These are phyloP conservation scores for Leptographium radiaticola DNA, from an alignment of 2,329 filamentous ascomycete species.

Conservation along the genomic window DNA sequence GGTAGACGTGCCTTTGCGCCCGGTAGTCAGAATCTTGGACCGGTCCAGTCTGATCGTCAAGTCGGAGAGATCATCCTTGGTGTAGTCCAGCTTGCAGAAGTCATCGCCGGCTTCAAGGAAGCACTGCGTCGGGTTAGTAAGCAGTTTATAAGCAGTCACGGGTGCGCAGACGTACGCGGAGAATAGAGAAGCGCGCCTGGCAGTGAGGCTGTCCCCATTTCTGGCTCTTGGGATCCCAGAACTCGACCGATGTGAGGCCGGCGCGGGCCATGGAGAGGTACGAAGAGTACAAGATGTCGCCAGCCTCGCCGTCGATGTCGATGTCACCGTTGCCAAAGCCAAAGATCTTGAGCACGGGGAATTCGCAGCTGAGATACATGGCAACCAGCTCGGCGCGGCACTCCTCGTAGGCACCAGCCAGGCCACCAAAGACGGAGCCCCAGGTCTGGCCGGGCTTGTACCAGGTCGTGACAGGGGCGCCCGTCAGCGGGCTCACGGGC, in stretches of 20 bases:
- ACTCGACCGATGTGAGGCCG: slow-evolving; percentile 78
- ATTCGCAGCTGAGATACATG: slow-evolving; percentile 83
- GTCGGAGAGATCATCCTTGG: slow-evolving; percentile 62
- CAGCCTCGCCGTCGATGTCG: slow-evolving; percentile 63
- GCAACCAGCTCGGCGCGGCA: slow-evolving; percentile 90
- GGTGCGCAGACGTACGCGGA: slow-evolving; percentile 31
- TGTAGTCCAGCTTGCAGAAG: slow-evolving; percentile 73
- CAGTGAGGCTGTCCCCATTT: slow-evolving; percentile 94
- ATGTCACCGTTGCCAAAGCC: slow-evolving; percentile 69
- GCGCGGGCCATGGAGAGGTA: slow-evolving; percentile 92
- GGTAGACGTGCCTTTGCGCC: slow-evolving; percentile 44
- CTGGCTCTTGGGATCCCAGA: slow-evolving; percentile 81
- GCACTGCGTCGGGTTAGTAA: slow-evolving; percentile 27
- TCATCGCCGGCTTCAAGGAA: slow-evolving; percentile 77
- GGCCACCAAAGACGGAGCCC: slow-evolving; percentile 80
- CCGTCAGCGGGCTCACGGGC: slow-evolving; percentile 66
- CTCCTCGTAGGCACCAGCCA: slow-evolving; percentile 84
- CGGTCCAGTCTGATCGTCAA: slow-evolving; percentile 73
- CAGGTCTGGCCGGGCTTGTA: slow-evolving; percentile 95
- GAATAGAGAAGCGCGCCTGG: slow-evolving; percentile 80
- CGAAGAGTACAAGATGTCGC: slow-evolving; percentile 74
- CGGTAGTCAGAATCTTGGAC: slow-evolving; percentile 71
- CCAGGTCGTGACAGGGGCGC: slow-evolving; percentile 68
- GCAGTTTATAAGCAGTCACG: not conserved
- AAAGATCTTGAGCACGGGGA: slow-evolving; percentile 78